Evolutionary conservation across 2,329 filamentous ascomycete species (phyloP).

Genomic region (Claviceps pazoutovae): DNA sequence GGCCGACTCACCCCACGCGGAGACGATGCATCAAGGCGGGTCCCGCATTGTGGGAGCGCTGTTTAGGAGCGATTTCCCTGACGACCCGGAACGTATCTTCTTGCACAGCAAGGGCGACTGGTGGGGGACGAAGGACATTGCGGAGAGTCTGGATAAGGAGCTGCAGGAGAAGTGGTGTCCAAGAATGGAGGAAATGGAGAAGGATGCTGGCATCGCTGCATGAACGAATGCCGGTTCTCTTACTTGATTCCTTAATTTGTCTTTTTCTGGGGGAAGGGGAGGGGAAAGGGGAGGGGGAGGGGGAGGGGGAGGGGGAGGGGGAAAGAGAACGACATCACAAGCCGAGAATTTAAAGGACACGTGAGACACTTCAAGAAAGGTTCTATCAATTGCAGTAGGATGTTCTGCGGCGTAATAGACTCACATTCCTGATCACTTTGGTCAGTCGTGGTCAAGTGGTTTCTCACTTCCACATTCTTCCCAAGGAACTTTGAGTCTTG

Average conservation of each 20-base stretch:
- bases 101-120: constrained; percentile 43
- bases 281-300: no score
- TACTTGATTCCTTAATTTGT: neutral
- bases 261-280: no score
- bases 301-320: no score
- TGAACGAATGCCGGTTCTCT: neutral
- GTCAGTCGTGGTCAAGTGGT: constrained; percentile 11
- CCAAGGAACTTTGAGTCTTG: neutral
- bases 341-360: no score
- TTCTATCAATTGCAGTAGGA: no score
- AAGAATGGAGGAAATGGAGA: constrained; percentile 33
- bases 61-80: constrained; percentile 30
- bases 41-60: constrained; percentile 31
- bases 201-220: constrained; percentile 18
- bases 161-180: constrained; percentile 40
- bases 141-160: constrained; percentile 26
- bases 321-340: no score
- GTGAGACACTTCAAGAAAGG: no score
- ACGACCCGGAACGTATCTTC: constrained; percentile 38
- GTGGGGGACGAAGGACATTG: constrained; percentile 33
- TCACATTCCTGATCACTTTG: constrained; percentile 12
- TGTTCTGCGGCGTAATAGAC: no score
- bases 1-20: constrained; percentile 30
- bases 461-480: neutral
- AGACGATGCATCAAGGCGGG: constrained; percentile 32